A percentile compares a stretch with the other conserved stretches of the same genome.
Conservation (phyloP, 2,329 filamentous ascomycete species). For the Phaeosphaeria sp. region DNA sequence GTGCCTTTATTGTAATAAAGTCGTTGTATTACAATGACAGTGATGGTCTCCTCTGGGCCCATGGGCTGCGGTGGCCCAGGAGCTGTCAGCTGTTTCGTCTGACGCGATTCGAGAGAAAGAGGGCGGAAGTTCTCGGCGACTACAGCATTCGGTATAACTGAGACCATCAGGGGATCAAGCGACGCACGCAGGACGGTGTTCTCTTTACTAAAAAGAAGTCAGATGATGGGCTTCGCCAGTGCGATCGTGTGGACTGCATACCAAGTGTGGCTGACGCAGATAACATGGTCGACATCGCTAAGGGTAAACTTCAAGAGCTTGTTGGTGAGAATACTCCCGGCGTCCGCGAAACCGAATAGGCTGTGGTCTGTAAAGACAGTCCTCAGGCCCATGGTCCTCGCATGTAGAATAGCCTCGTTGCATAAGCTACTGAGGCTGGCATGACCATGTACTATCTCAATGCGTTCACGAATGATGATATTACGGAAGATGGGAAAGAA, state of each 20-base stretch:
- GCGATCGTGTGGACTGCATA: conserved; percentile 46
- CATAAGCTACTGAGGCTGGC: conserved; percentile 91
- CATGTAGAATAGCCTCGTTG: conserved; percentile 93
- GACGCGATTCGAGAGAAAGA: conserved; percentile 52
- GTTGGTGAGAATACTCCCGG: conserved; percentile 93
- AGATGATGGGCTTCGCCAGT: conserved; percentile 5
- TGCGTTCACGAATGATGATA: conserved; percentile 90
- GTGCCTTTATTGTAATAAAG: conserved; percentile 99
- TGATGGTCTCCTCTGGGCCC: conserved; percentile 85
- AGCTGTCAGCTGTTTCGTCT: conserved; percentile 37
- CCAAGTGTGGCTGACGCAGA: conserved; percentile 98
- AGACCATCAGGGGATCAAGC: conserved; percentile 94
- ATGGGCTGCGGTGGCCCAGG: conserved; percentile 70
- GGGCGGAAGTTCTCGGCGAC: conserved; percentile 96
- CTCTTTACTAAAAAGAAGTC: conserved; percentile 73
- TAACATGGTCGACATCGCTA: conserved; percentile 97
- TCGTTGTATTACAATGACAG: conserved; percentile 95
- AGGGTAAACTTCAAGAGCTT: conserved; percentile 95
- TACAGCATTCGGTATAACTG: conserved; percentile 95
- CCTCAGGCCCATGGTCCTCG: conserved; percentile 90
- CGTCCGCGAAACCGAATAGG: conserved; percentile 95
- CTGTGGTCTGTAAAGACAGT: conserved; percentile 99
- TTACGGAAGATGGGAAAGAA: conserved; percentile 98
- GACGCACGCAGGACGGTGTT: conserved; percentile 96
- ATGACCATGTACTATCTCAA: conserved; percentile 98